These are phyloP conservation scores for Eucalyptus shirleyi DNA, from an alignment of 345 rosid genomes.

Conservation along the genomic window DNA sequence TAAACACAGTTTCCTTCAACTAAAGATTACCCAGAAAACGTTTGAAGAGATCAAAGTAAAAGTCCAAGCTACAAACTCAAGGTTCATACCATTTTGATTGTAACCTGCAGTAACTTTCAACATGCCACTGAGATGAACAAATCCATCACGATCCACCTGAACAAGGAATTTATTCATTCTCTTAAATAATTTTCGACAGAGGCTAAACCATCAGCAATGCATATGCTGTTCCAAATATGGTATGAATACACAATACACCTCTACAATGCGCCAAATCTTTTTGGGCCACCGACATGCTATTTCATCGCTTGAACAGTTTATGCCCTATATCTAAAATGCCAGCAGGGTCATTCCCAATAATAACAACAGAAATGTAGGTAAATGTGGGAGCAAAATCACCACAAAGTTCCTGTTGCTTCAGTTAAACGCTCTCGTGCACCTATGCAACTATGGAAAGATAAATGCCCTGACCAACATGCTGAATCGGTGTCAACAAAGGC, in stretches of 20 bases:
- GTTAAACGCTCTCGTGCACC: not conserved
- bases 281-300: not conserved
- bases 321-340: not conserved
- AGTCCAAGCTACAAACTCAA: not conserved
- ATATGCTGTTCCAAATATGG: not conserved
- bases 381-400: not conserved
- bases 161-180: not conserved
- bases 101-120: conserved; percentile 49
- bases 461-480: not conserved
- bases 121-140: conserved; percentile 42
- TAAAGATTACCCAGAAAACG: not conserved
- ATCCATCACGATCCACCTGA: conserved; percentile 46
- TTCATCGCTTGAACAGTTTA: not conserved
- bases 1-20: not conserved
- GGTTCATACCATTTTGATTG: conserved; percentile 36
- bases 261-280: not conserved
- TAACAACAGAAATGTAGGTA: not conserved
- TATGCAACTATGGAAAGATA: not conserved
- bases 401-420: not conserved
- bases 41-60: not conserved
- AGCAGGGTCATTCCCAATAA: not conserved
- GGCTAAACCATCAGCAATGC: not conserved
- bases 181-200: not conserved
- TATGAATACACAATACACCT: not conserved
- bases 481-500: not conserved